Conservation (phyloP, 352 stramenopile species). For the Nothophytophthora sp. region DNA sequence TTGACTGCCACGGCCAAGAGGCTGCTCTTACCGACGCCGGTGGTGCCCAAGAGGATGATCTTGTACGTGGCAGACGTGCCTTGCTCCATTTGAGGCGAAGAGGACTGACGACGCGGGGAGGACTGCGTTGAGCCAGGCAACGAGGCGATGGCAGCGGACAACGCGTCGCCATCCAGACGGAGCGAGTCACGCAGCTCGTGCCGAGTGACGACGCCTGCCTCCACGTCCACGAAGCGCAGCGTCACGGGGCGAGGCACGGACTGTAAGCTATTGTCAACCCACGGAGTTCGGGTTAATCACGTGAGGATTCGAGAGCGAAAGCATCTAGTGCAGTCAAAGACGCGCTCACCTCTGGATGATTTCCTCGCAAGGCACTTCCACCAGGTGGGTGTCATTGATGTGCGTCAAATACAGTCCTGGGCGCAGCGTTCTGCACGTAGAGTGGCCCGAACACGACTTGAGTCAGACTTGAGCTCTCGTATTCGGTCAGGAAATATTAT, state of each 20-base stretch:
- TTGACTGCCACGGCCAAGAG: constrained; percentile 61
- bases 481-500: not conserved
- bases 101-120: constrained; percentile 15
- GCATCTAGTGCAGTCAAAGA: not conserved
- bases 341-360: constrained; percentile 55
- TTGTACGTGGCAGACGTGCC: constrained; percentile 50
- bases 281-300: too few relatives aligned
- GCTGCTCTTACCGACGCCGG: constrained; percentile 80
- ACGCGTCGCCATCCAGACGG: constrained; percentile 37
- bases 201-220: constrained; percentile 73
- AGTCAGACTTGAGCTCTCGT: not conserved
- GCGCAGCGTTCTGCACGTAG: constrained; percentile 51
- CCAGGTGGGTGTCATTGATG: constrained; percentile 71
- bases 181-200: constrained; percentile 73
- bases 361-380: constrained; percentile 61
- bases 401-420: constrained; percentile 81
- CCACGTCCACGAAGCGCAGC: constrained; percentile 75
- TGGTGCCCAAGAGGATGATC: constrained; percentile 79
- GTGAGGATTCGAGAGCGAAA: too few relatives aligned
- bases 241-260: constrained; percentile 53
- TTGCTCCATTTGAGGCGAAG: constrained; percentile 7
- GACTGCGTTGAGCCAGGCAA: constrained; percentile 8
- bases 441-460: not conserved
- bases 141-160: constrained; percentile 21
- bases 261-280: constrained; percentile 47